phyloP scores from a whole-genome alignment of 768 basidiomycete genomes.

The Hygrocybe punicea region DNA sequence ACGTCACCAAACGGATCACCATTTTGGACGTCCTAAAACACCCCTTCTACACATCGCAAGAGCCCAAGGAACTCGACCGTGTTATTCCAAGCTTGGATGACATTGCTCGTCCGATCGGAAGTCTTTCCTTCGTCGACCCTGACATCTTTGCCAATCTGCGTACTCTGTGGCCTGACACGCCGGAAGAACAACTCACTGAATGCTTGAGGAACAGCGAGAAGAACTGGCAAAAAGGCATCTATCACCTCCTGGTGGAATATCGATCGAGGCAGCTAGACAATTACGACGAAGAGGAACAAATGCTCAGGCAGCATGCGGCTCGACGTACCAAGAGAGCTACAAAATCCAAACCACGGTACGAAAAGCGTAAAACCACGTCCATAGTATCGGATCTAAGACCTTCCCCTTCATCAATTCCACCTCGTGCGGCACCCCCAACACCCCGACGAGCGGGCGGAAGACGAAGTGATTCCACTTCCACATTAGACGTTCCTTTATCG shows the following conservation, averaged over 20 bases:
- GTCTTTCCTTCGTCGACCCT: conserved; percentile 67
- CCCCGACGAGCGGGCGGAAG: conserved; percentile 51
- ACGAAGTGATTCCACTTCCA: conserved; percentile 6
- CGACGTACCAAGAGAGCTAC: conserved; percentile 35
- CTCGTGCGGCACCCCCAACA: conserved; percentile 58
- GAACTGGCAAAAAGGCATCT: conserved; percentile 96
- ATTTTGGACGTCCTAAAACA: conserved; percentile 78
- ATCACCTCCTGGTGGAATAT: conserved; percentile 84
- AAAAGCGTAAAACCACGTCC: conserved; percentile 23
- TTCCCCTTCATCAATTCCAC: conserved; percentile 44
- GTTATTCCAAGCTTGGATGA: conserved; percentile 59
- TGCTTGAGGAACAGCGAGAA: conserved; percentile 62
- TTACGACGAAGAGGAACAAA: conserved; percentile 62
- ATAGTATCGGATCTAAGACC: conserved; percentile 23
- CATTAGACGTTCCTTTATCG: background rate
- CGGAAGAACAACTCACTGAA: conserved; percentile 69
- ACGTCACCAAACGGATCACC: conserved; percentile 72
- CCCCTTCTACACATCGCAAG: conserved; percentile 67
- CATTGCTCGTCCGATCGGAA: conserved; percentile 66
- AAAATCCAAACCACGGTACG: conserved; percentile 25
- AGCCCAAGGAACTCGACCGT: conserved; percentile 42
- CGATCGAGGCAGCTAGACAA: conserved; percentile 69
- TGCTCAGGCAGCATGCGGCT: conserved; percentile 28
- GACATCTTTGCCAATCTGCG: conserved; percentile 88
- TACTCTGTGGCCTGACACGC: conserved; percentile 84